Evolutionary conservation across 129 eudicot genomes (phyloP).

Genomic region (Kitagawia praeruptora): DNA sequence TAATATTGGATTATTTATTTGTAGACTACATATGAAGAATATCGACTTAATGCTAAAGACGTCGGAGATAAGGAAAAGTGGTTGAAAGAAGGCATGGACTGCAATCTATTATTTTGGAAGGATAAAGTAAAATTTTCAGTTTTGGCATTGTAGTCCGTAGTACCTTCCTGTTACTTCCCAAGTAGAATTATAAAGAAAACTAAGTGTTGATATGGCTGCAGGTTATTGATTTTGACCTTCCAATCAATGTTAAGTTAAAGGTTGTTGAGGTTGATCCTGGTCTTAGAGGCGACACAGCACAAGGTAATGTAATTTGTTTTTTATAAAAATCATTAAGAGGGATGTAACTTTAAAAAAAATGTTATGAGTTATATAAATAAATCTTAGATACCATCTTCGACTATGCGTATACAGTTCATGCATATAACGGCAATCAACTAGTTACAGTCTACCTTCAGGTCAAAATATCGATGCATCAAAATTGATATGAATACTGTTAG

Average conservation of each 20-base stretch:
- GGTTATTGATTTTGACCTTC: conserved; percentile 87
- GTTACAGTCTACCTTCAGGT: not conserved
- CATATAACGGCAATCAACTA: not conserved
- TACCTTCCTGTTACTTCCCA: not conserved
- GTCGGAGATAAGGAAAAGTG: conserved; percentile 81
- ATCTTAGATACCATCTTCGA: not conserved
- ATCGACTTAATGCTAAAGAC: conserved; percentile 65
- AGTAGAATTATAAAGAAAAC: not conserved
- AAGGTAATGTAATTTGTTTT: conserved; percentile 39
- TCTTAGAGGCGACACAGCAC: conserved; percentile 70
- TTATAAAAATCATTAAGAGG: not conserved
- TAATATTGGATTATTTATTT: not conserved
- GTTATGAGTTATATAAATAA: not conserved
- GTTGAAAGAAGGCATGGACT: conserved; percentile 99
- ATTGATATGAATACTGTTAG: not conserved
- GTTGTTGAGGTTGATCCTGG: conserved; percentile 82
- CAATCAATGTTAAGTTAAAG: conserved; percentile 58
- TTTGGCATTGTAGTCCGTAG: not conserved
- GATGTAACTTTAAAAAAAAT: not conserved
- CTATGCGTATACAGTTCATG: not conserved
- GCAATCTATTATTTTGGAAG: conserved; percentile 85
- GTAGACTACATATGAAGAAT: conserved; percentile 80
- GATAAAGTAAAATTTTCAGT: conserved; percentile 36
- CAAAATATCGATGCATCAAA: not conserved
- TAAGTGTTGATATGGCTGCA: conserved; percentile 20